Percentiles rank a stretch among this genome's conserved stretches.
Conservation (phyloP, 306 rosid species). For the Rosa persica region DNA sequence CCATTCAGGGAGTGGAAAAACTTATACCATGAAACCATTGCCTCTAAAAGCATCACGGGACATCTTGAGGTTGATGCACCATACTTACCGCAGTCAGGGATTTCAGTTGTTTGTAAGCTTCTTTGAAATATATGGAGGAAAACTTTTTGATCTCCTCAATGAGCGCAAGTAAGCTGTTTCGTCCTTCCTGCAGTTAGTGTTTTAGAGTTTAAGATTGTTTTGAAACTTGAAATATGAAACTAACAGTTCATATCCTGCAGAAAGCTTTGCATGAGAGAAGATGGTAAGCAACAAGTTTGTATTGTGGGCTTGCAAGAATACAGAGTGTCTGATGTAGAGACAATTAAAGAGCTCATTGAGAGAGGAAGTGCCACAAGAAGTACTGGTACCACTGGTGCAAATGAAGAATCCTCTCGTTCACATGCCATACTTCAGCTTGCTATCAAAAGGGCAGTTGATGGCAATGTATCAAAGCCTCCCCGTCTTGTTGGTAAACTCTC, state of each 20-base stretch:
- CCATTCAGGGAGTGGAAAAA: slow-evolving; percentile 90
- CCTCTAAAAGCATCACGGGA: slow-evolving; percentile 95
- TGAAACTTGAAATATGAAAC: slow-evolving; percentile 16
- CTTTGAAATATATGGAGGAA: slow-evolving; percentile 98
- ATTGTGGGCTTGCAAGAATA: slow-evolving; percentile 98
- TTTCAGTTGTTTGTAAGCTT: slow-evolving; percentile 92
- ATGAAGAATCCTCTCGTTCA: slow-evolving; percentile 98
- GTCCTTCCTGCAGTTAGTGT: slow-evolving; percentile 13
- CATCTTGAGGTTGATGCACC: slow-evolving; percentile 95
- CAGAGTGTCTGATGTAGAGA: slow-evolving; percentile 90
- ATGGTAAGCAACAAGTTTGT: slow-evolving; percentile 96
- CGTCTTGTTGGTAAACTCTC: slow-evolving; percentile 93
- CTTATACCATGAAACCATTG: slow-evolving; percentile 94
- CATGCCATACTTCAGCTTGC: slow-evolving; percentile 99
- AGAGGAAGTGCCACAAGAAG: slow-evolving; percentile 91
- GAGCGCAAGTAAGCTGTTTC: slow-evolving; percentile 74
- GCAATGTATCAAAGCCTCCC: slow-evolving; percentile 86
- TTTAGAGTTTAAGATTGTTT: slow-evolving; percentile 13
- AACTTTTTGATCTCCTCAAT: slow-evolving; percentile 93
- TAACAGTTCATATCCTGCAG: slow-evolving; percentile 46
- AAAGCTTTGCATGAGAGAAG: slow-evolving; percentile 99
- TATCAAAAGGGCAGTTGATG: slow-evolving; percentile 78
- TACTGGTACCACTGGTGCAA: slow-evolving; percentile 98
- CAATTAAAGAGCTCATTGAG: slow-evolving; percentile 91
- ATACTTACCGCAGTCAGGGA: slow-evolving; percentile 87